phyloP scores from a whole-genome alignment of 2,329 filamentous ascomycete genomes.

The Dactylellina cionopaga region DNA sequence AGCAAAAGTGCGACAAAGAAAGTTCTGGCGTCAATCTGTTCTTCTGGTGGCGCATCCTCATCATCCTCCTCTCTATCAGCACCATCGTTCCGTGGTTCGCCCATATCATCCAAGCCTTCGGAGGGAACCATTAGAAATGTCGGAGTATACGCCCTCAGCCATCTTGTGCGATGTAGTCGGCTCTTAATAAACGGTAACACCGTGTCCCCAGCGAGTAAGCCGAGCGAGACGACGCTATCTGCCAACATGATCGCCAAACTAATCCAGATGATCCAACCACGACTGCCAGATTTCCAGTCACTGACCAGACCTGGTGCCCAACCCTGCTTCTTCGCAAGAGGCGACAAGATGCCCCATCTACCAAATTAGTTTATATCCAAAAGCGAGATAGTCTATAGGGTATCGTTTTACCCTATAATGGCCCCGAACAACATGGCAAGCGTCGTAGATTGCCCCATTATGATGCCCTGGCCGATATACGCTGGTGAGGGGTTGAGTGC shows the following conservation, averaged over 20 bases:
- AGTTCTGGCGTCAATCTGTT: constrained; percentile 77
- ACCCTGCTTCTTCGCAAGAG: constrained; percentile 81
- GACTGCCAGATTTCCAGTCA: constrained; percentile 91
- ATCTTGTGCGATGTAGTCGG: not conserved
- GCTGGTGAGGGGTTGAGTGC: constrained; percentile 96
- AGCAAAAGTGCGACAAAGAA: constrained; percentile 79
- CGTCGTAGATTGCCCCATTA: constrained; percentile 96
- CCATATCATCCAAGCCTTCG: constrained; percentile 36
- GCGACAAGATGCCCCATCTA: constrained; percentile 88
- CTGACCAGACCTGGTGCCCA: constrained; percentile 90
- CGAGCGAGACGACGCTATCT: constrained; percentile 87
- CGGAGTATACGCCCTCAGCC: constrained; percentile 1
- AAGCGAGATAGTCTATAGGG: not conserved
- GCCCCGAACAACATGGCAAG: constrained; percentile 95
- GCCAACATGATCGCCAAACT: constrained; percentile 96
- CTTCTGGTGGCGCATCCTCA: constrained; percentile 82
- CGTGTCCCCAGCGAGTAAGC: constrained; percentile 62
- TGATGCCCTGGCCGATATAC: constrained; percentile 96
- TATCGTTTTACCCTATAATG: constrained; percentile 67
- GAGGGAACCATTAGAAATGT: not conserved
- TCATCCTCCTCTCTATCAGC: constrained; percentile 63
- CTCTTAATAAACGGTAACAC: constrained; percentile 2
- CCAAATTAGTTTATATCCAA: not conserved
- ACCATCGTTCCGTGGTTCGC: constrained; percentile 38
- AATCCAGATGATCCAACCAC: constrained; percentile 98